phyloP scores from a whole-genome alignment of 495 filamentous ascomycete species.

The Friedmanniomyces endolithicus region DNA sequence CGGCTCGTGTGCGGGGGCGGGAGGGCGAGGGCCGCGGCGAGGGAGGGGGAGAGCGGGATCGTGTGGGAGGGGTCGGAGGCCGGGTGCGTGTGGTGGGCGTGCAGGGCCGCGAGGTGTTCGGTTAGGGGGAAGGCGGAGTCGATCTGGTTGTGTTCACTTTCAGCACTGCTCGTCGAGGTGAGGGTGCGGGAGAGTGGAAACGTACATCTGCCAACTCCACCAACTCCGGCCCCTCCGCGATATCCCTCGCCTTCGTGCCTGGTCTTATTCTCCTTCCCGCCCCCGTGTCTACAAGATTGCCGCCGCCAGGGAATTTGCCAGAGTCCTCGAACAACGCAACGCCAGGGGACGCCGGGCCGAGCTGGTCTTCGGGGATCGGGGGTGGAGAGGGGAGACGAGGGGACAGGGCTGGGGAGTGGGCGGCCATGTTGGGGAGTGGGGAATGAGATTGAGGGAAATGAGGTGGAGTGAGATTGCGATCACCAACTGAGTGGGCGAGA shows the following conservation, averaged over 20 bases:
- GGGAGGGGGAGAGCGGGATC: conserved; percentile 60
- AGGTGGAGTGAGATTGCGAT: no score
- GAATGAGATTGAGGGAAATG: no score
- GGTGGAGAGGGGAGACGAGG: conserved; percentile 81
- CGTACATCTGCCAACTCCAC: conserved; percentile 68
- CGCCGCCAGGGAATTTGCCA: conserved; percentile 26
- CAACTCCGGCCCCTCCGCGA: conserved; percentile 81
- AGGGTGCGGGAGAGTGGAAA: conserved; percentile 24
- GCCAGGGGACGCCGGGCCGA: conserved; percentile 69
- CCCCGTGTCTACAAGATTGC: conserved; percentile 42
- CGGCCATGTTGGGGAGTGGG: no score
- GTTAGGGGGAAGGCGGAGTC: conserved; percentile 97
- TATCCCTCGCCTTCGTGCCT: conserved; percentile 77
- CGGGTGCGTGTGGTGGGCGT: conserved; percentile 63
- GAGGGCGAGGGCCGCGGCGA: conserved; percentile 59
- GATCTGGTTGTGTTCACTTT: conserved; percentile 30
- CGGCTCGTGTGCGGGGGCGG: conserved; percentile 70
- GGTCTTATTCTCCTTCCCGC: conserved; percentile 77
- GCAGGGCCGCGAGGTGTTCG: conserved; percentile 88
- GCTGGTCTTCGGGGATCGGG: conserved; percentile 80
- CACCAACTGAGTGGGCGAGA: no score
- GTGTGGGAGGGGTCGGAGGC: conserved; percentile 53
- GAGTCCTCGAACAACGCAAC: conserved; percentile 40
- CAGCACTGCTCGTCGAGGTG: conserved; percentile 33
- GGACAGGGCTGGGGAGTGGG: conserved; percentile 55